Conservation (phyloP, 2,329 filamentous ascomycete species). For the Elsinoe perseae region DNA sequence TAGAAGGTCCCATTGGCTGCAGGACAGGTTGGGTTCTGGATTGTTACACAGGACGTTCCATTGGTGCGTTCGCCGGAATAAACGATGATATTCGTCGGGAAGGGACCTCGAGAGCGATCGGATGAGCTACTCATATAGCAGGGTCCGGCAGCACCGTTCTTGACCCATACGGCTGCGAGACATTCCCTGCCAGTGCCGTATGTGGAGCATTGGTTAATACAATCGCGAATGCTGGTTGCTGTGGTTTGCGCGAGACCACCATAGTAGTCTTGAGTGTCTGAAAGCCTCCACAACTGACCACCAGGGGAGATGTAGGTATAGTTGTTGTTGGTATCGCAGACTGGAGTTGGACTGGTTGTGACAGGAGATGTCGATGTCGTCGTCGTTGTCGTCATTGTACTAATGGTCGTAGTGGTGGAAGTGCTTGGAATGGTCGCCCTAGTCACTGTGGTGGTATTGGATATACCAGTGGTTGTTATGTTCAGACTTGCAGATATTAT, state of each 20-base stretch:
- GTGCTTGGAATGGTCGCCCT: neutral
- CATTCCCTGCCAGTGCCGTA: neutral
- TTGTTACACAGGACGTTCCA: neutral
- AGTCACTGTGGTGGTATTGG: too few relatives aligned
- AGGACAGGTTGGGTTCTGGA: neutral
- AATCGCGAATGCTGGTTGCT: neutral
- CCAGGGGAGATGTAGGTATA: neutral
- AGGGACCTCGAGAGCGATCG: neutral
- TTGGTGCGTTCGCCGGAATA: neutral
- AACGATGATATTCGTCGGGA: neutral
- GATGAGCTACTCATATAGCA: neutral
- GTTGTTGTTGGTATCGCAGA: neutral
- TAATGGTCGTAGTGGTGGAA: neutral
- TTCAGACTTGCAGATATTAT: too few relatives aligned
- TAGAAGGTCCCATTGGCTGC: neutral
- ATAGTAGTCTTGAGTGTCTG: conserved; percentile 1
- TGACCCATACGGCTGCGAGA: conserved; percentile 3
- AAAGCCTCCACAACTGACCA: conserved; percentile 1
- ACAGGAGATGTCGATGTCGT: neutral
- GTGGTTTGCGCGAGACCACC: neutral
- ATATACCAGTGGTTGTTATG: too few relatives aligned
- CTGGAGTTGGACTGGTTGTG: too few relatives aligned
- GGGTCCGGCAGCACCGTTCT: neutral
- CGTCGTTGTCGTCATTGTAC: neutral
- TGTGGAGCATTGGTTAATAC: neutral